Evolutionary conservation across 768 basidiomycete genomes (phyloP).

Genomic region (Pisolithus sp.): DNA sequence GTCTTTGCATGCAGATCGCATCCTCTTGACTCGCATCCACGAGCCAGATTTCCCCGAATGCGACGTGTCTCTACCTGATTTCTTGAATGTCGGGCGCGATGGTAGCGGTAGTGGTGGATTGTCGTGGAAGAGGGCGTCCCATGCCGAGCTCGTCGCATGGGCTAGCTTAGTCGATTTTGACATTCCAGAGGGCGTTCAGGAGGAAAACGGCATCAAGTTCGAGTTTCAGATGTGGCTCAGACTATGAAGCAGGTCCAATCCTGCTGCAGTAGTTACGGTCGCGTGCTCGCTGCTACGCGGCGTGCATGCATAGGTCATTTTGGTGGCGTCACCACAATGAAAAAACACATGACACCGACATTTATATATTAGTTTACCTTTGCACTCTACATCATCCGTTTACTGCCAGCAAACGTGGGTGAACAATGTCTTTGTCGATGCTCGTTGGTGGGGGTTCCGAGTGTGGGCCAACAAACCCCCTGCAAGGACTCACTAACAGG

Average conservation of each 20-base stretch:
- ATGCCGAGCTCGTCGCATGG: conserved; percentile 68
- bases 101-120: conserved; percentile 1
- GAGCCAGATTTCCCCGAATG: conserved; percentile 73
- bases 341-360: background rate
- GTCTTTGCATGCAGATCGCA: conserved; percentile 57
- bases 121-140: conserved; percentile 52
- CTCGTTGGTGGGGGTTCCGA: conserved; percentile 65
- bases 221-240: conserved; percentile 96
- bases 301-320: no score
- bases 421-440: conserved; percentile 70
- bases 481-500: conserved; percentile 72
- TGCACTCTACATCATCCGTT: background rate
- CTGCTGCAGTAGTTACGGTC: no score
- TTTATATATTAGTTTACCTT: background rate
- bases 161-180: conserved; percentile 53
- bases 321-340: background rate
- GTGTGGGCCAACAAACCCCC: conserved; percentile 80
- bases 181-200: conserved; percentile 67
- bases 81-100: conserved; percentile 31
- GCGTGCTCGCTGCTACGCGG: no score
- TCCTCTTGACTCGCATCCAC: conserved; percentile 81
- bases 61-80: conserved; percentile 82
- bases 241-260: conserved; percentile 5
- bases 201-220: conserved; percentile 79
- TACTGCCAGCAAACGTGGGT: background rate